Evolutionary conservation across 768 basidiomycete genomes (phyloP).

Genomic region (Pleurotus citrinopileatus): DNA sequence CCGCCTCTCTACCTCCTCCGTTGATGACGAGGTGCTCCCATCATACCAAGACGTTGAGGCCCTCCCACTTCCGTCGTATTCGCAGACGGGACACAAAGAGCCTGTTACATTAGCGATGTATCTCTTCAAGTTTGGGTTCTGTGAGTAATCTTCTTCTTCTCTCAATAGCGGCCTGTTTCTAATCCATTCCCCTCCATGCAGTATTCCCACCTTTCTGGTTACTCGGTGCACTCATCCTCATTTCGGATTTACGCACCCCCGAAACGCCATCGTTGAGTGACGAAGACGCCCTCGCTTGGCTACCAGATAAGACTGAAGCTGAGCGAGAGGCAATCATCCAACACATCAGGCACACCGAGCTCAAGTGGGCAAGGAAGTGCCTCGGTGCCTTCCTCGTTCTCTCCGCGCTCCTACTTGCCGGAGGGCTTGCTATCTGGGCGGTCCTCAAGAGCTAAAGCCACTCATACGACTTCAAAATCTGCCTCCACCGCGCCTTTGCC

Average conservation of each 20-base stretch:
- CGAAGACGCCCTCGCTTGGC: constrained; percentile 32
- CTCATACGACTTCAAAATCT: background rate
- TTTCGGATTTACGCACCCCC: constrained; percentile 37
- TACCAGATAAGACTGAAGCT: constrained; percentile 51
- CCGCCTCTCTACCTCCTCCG: constrained; percentile 3
- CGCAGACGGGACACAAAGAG: constrained; percentile 22
- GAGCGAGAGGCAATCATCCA: constrained; percentile 45
- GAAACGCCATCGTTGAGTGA: background rate
- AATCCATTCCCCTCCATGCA: constrained; percentile 13
- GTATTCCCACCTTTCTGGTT: constrained; percentile 51
- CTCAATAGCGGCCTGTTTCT: background rate
- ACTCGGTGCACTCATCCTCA: constrained; percentile 36
- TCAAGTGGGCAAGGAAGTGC: constrained; percentile 58
- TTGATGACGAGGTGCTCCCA: constrained; percentile 9
- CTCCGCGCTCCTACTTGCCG: constrained; percentile 30
- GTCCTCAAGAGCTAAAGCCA: background rate
- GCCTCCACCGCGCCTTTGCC: background rate
- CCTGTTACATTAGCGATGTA: constrained; percentile 40
- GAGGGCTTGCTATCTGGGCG: constrained; percentile 28
- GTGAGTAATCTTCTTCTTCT: constrained; percentile 27
- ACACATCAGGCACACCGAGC: constrained; percentile 44
- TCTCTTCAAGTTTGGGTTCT: constrained; percentile 48
- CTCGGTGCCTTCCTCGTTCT: constrained; percentile 50
- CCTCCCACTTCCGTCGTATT: background rate
- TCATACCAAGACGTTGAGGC: constrained; percentile 5